Evolutionary conservation across 179 eudicot genomes (phyloP), one percentile per base, ranked within the genome.

Genomic region (Amaranthus tricolor): DNA sequence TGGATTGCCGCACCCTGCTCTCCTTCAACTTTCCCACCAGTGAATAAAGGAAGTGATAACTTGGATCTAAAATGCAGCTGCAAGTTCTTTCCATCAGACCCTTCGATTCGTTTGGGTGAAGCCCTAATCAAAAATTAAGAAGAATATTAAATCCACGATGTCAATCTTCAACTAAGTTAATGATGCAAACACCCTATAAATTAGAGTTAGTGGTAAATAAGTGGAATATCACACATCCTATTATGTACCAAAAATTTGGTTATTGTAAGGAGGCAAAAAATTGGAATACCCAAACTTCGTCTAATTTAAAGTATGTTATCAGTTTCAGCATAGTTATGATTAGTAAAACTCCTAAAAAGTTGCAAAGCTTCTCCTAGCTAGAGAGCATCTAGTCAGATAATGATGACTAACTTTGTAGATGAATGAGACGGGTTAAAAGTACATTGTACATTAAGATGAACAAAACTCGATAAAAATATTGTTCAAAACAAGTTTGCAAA

Each of bases 1-100:
- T 94, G 98, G 68, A 94, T 90, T 16, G 97, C 71, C 70, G 97
- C 96, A 79, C 98, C 97, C 81, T 93, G 97, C 82, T 95, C 98
- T 71, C 99, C 99, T 84, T 95, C 99, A 49, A 95, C 97, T 82
- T 93, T 95, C 21, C 95, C 99, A 17, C 99, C 99, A 1, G 98
- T 95, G 72, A 90, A 95, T 62, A 93, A 84, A 64, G 99, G 99
- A 20, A 95, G 90, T 61, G 99, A 87, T 59, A 95, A 77, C 75
- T 93, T 89, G 60, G 97, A 86, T 81, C 67, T 87, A 62, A 95
- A 95, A 56, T 87, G 93, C 68, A 95, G 88, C 84, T 93, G 98
- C 80, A 93, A 77, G 78, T 82, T 95, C 77, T 91, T 85, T 72
- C 98, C 99, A 82, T 95, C 98, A 15, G 95, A 88, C 31, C 96